Base-by-base conservation (phyloP, 2,329 filamentous ascomycete species). In the Periconia digitata region DNA sequence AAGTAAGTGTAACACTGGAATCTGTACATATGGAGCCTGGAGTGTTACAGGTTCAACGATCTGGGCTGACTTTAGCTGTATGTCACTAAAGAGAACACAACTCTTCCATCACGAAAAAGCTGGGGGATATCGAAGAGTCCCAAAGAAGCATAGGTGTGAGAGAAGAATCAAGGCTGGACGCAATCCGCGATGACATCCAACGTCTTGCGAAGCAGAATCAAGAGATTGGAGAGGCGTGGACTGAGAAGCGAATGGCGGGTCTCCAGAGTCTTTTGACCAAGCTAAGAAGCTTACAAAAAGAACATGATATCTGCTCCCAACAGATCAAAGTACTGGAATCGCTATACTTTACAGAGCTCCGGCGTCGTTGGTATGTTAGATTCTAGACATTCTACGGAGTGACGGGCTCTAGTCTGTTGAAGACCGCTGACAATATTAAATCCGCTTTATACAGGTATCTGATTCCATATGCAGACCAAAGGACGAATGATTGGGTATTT, bases 401-500 rank as follows among this genome's bases (percentile, higher is more conserved):
- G n/a, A n/a, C 24, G 12, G 24, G 24, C 24, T 27, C 24, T 27
- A n/a, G n/a, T n/a, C n/a, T n/a, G n/a, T n/a, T n/a, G n/a, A n/a
- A n/a, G n/a, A n/a, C n/a, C n/a, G n/a, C n/a, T n/a, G n/a, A n/a
- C n/a, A n/a, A n/a, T n/a, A n/a, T n/a, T n/a, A n/a, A n/a, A n/a
- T n/a, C n/a, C n/a, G n/a, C n/a, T n/a, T n/a, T n/a, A n/a, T n/a
- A n/a, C 24, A 27, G 24, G 24, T 27, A 45, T 16, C 34, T 43
- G 3, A 54, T 51, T 17, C 39, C 16, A 23, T 17, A 40, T 5
- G 51, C 46, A 23, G 46, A 49, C 17, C 23, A 40, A 35, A 3
- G 12, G 1, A 46, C 52, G 0, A 54, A 58, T 17, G 50, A 43
- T 2, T 58, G 54, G 56, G 22, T 56, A 16, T 58, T 34, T 16